These are phyloP conservation scores for Cucurbita pepo DNA, from an alignment of 306 rosid genomes.

Conservation along the genomic window DNA sequence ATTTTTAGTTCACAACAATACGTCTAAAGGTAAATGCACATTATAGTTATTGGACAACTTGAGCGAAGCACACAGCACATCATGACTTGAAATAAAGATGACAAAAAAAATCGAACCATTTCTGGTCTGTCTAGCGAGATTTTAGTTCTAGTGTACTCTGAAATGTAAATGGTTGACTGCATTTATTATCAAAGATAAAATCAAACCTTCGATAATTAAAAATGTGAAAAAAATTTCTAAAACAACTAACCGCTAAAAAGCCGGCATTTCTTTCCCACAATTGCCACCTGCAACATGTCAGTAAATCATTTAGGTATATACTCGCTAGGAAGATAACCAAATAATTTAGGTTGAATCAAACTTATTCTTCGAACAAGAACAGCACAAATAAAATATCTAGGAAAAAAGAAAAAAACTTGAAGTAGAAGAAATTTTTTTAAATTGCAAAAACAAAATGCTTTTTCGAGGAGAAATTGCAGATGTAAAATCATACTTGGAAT, in stretches of 20 bases:
- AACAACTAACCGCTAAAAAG: constrained; percentile 23
- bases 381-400: neutral
- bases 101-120: neutral
- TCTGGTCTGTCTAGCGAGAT: neutral
- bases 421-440: neutral
- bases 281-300: constrained; percentile 63
- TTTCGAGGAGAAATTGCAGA: neutral
- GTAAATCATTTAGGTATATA: neutral
- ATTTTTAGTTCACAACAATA: neutral
- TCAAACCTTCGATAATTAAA: constrained; percentile 59
- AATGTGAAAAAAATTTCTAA: constrained; percentile 30
- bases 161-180: neutral
- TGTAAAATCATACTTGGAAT: neutral
- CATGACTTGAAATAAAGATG: neutral
- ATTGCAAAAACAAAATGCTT: neutral
- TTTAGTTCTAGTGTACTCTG: neutral
- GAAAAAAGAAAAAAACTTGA: neutral
- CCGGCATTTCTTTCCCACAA: constrained; percentile 30
- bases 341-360: neutral
- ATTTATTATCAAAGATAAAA: neutral
- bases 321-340: neutral
- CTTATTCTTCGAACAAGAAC: neutral
- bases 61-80: neutral
- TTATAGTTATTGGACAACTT: neutral
- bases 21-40: neutral